Evolutionary conservation across 768 basidiomycete genomes (phyloP), one percentile per base, ranked within the genome.

Genomic region (Heimioporus sp.): DNA sequence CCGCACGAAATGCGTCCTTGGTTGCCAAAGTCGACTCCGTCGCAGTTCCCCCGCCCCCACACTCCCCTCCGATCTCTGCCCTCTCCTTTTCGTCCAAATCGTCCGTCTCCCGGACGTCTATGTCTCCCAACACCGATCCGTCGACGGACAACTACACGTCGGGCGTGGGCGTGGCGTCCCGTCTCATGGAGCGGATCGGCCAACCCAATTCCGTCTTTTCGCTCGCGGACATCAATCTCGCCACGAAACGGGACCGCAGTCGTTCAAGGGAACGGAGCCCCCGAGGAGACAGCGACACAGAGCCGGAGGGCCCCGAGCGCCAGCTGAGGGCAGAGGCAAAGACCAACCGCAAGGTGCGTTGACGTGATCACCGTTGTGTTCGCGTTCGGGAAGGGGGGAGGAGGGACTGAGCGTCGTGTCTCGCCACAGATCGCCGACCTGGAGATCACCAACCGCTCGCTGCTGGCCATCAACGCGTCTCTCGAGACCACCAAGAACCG

Each of bases 381-480:
- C n/a, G 19, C n/a, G 2, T 11, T 35, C 34, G 13, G 19, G 34
- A n/a, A n/a, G n/a, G n/a, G n/a, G n/a, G n/a, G n/a, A n/a, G n/a
- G n/a, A n/a, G 28, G 31, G 47, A 28, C 48, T 54, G 32, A 60
- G 20, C 12, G 37, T 40, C 35, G 13, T n/a, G 15, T 55, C 46
- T 55, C 46, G 38, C 36, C 40, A 16, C 52, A 96, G 93, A 95
- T 96, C 52, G 90, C 88, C 12, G 92, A 96, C 72, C 76, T 96
- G 11, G 90, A 95, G 69, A 96, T 96, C 62, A 87, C 90, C 7
- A 95, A 92, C 67, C 79, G 81, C 32, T 96, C 92, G 2, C 77
- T 96, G 16, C 76, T 95, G 42, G 82, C 83, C 2, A 92, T 96
- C 71, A 96, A 95, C 62, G 74, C 86, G 2, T 80, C 87, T 16